Base-by-base conservation (phyloP, 2,329 filamentous ascomycete genomes). In the Hymenoscyphus infarciens region DNA sequence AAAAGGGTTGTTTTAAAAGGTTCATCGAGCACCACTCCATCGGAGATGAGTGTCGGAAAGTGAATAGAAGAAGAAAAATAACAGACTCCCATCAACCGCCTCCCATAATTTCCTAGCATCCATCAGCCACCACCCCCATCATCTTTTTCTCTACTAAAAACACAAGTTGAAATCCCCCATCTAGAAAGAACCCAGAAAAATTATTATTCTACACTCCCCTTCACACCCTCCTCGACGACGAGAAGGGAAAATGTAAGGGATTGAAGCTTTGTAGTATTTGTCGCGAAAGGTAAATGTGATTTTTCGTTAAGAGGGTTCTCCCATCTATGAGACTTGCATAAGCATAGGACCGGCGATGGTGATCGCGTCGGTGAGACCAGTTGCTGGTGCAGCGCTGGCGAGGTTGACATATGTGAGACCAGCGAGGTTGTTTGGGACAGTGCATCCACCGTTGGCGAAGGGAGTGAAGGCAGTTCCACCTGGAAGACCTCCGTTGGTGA, bases 401-500 rank as follows among this genome's bases (percentile, higher is more conserved):
- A 91, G 79, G 70, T 86, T 85, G 70, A 91, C 81, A 76, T 89
- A 91, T 57, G 84, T 83, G 66, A 89, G 79, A 56, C 88, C 88
- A 8, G 80, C 78, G 53, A 90, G 75, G 71, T 81, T 81, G 70
- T 84, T 80, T 15, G 88, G 88, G 29, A 90, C 81, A 55, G 78
- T 75, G 74, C 88, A 91, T 65, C 78, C 81, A 3, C 78, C 78
- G 52, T 79, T 76, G 49, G 79, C 77, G 72, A 90, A 85, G 29
- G 79, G 66, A 0, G 81, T 79, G 75, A 90, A 91, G 61, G 79
- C 78, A 45, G 84, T 85, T 68, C 85, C 85, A 61, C 84, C 83
- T 49, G 82, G 78, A 6, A 66, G 72, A 56, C 80, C 80, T 68
- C 86, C 86, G 69, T 86, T 86, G 33, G 87, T 87, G 74, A 90